Evolutionary conservation across 257 asterid species (phyloP), one percentile per base, ranked within the genome.

Genomic region (Ligustrum vulgare): DNA sequence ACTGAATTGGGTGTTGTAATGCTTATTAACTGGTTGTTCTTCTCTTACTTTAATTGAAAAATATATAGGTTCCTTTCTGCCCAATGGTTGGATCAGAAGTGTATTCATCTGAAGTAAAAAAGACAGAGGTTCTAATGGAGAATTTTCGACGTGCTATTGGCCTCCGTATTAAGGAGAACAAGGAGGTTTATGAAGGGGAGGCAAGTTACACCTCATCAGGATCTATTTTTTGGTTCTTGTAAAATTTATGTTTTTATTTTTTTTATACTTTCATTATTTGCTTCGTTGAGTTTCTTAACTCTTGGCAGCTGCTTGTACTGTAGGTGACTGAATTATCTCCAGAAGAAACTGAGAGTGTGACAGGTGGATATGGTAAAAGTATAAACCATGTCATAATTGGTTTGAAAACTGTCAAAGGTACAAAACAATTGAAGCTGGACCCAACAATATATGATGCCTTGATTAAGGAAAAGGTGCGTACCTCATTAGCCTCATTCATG

Each of bases 51-150:
- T 45, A 2, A 45, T 45, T 16, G n/a, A 45, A 45, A 15, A 12
- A 45, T 45, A 45, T 80, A 71, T 80, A 94, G 98, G 98, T 94
- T 63, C 99, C 99, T 6, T 94, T 94, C 84, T 94, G 99, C 77
- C 99, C 99, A 41, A 94, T 94, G 99, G 99, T 94, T 74, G 98
- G 99, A 56, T 94, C 98, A 12, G 98, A 94, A 86, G 98, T 94
- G 39, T 94, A 91, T 82, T 94, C 98, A 51, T 90, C 98, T 6
- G 98, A 94, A 87, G 98, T 94, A 47, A 94, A 94, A 89, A 94
- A 92, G 85, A 94, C 98, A 5, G 98, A 94, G 87, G 89, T 94
- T 76, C 80, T 94, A 70, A 94, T 94, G 98, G 98, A 94, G 78
- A 88, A 91, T 73, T 94, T 94, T n/a, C 87, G 98, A 3, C 87